A percentile compares a stretch with the other conserved stretches of the same genome.
Evolutionary conservation across 257 asterid species (phyloP).

Genomic region (Solanum piurae): DNA sequence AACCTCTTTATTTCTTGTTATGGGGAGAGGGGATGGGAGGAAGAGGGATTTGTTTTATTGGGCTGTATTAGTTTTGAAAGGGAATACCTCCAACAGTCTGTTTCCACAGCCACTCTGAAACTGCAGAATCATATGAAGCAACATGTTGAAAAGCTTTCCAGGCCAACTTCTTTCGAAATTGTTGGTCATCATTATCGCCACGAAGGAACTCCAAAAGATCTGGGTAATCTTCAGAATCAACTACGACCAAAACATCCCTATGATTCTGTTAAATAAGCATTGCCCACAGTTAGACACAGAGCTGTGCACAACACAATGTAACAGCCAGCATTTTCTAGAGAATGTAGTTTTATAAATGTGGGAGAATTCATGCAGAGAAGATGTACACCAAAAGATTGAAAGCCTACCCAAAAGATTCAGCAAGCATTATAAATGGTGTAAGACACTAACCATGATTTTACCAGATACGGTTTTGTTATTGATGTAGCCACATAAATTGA

Average conservation of each 20-base stretch:
- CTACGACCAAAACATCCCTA: slow-evolving; percentile 89
- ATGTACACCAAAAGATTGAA: not conserved
- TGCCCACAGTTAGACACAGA: not conserved
- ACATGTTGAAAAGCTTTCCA: slow-evolving; percentile 97
- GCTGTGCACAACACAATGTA: not conserved
- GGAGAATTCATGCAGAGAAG: not conserved
- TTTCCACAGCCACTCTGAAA: slow-evolving; percentile 98
- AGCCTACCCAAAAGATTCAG: not conserved
- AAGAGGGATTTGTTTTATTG: not conserved
- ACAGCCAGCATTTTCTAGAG: not conserved
- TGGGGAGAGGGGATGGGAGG: not conserved
- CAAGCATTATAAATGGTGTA: not conserved
- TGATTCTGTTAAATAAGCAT: slow-evolving; percentile 52
- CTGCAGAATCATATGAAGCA: slow-evolving; percentile 98
- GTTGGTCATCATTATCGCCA: slow-evolving; percentile 47
- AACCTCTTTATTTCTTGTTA: not conserved
- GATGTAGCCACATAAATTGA: not conserved
- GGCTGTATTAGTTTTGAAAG: not conserved
- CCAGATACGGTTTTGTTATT: not conserved
- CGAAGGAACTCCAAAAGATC: slow-evolving; percentile 62
- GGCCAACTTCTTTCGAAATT: slow-evolving; percentile 64
- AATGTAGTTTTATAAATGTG: not conserved
- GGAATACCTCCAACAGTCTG: slow-evolving; percentile 66
- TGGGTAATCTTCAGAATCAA: slow-evolving; percentile 80
- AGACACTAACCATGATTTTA: not conserved